Base-by-base conservation (phyloP, 352 stramenopile species). In the Globisporangium polare region DNA sequence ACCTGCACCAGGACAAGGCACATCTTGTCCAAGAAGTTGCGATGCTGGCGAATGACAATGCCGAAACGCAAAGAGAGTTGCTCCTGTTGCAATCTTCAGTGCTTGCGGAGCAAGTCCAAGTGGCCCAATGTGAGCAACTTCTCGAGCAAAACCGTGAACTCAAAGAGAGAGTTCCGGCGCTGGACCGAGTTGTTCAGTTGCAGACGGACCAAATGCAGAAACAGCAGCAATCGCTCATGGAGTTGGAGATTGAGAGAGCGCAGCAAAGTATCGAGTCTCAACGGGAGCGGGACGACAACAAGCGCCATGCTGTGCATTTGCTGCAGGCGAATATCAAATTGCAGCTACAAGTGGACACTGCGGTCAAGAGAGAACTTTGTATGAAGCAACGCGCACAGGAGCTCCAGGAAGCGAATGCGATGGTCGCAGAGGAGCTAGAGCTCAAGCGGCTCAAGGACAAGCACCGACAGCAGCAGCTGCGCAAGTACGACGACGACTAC, bases 171-270 rank as follows among this genome's bases (percentile, higher is more conserved):
- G 53, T 63, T 22, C n/a, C 56, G 31, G 45, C 70, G 37, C 49
- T 76, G 12, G 35, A 33, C 4, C 15, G 31, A 1, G 52, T 70
- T 27, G 10, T 77, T 5, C 13, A 60, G 8, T 43, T 69, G 2
- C 67, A 83, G 50, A 61, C 58, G 4, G 53, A 13, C 0, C 65
- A 66, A 2, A 46, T 75, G 8, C 35, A 71, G 24, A 55, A 68
- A 29, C 71, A 81, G 62, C 67, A 74, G 7, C 63, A 72, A 29
- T 53, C 61, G 41, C 58, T 79, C n/a, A 22, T 68, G 15, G 60
- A 55, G 10, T 54, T 86, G 1, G 61, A 72, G 31, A 26, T 55
- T 1, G 26, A 58, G 3, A 35, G 53, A 10, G 24, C 27, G 22
- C 47, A 31, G 35, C 41, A 58, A 5, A 9, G 26, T n/a, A 24